phyloP scores from a whole-genome alignment of 306 rosid species.

The Abrus precatorius region DNA sequence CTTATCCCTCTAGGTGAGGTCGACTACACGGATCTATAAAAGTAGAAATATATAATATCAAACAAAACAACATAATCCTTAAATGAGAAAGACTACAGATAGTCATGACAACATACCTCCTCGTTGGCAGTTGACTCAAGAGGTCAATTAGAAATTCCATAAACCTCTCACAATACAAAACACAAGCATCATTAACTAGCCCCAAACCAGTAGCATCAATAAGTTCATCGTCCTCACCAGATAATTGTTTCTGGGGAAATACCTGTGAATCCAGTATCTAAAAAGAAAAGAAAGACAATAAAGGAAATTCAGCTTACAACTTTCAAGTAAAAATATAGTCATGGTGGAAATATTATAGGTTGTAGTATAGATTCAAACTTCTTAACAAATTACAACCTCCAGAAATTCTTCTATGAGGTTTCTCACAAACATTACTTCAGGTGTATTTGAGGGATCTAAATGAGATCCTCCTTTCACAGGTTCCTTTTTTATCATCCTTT shows the following conservation, averaged over 20 bases:
- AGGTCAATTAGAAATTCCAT: slow-evolving; percentile 99
- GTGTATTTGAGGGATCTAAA: slow-evolving; percentile 68
- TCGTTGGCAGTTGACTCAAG: slow-evolving; percentile 94
- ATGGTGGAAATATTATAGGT: neutral
- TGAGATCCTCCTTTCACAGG: slow-evolving; percentile 68
- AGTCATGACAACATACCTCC: slow-evolving; percentile 71
- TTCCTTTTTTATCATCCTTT: slow-evolving; percentile 87
- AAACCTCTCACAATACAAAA: slow-evolving; percentile 97
- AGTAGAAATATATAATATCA: slow-evolving; percentile 2
- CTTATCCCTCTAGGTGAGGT: too few species aligned
- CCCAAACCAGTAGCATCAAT: slow-evolving; percentile 56
- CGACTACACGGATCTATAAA: neutral
- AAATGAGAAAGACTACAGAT: slow-evolving; percentile 27
- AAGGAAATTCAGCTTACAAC: slow-evolving; percentile 25
- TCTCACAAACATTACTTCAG: slow-evolving; percentile 86
- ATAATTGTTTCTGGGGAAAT: slow-evolving; percentile 55
- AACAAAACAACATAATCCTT: slow-evolving; percentile 16
- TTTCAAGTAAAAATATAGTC: slow-evolving; percentile 6
- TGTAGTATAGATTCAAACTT: slow-evolving; percentile 37
- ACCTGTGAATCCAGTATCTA: slow-evolving; percentile 86
- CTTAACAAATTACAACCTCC: slow-evolving; percentile 63
- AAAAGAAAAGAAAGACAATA: slow-evolving; percentile 39
- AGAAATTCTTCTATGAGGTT: slow-evolving; percentile 89
- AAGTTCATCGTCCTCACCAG: slow-evolving; percentile 55
- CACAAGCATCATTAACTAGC: slow-evolving; percentile 78